Conservation (phyloP, 2,329 filamentous ascomycete species). For the Dothistroma pini region DNA sequence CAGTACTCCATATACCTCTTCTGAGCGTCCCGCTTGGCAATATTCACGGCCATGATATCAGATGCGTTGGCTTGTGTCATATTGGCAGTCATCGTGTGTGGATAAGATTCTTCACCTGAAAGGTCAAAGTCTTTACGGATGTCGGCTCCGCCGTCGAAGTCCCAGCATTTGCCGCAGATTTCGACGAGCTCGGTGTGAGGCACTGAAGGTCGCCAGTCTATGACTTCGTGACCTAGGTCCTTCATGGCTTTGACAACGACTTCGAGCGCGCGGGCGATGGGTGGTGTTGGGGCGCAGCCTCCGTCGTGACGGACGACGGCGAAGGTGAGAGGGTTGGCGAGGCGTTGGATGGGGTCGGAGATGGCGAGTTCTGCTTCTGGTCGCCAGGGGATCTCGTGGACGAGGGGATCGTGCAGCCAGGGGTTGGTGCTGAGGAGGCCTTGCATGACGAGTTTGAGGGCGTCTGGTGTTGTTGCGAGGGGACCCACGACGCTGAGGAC, state of each 20-base stretch:
- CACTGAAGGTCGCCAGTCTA: slow-evolving; percentile 56
- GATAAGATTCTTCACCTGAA: slow-evolving; percentile 53
- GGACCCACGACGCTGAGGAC: slow-evolving; percentile 62
- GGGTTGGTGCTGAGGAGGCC: slow-evolving; percentile 56
- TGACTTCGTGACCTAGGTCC: slow-evolving; percentile 55
- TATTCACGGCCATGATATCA: slow-evolving; percentile 48
- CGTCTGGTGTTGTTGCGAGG: slow-evolving; percentile 54
- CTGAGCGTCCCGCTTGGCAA: slow-evolving; percentile 54
- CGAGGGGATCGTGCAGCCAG: slow-evolving; percentile 64
- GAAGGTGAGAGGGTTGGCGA: slow-evolving; percentile 46
- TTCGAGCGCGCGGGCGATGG: slow-evolving; percentile 53
- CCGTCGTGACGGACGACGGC: slow-evolving; percentile 54
- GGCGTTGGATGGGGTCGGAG: slow-evolving; percentile 25
- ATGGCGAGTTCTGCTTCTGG: slow-evolving; percentile 43
- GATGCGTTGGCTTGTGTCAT: slow-evolving; percentile 39
- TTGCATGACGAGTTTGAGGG: slow-evolving; percentile 55
- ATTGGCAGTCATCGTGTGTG: slow-evolving; percentile 42
- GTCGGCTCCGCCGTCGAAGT: slow-evolving; percentile 51
- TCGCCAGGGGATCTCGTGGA: slow-evolving; percentile 64
- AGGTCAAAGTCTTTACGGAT: slow-evolving; percentile 49
- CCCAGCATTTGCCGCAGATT: slow-evolving; percentile 38
- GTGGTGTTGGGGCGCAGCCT: slow-evolving; percentile 52
- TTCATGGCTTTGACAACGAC: slow-evolving; percentile 50
- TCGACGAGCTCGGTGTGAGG: slow-evolving; percentile 42
- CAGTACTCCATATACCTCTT: slow-evolving; percentile 62